Conservation (phyloP, 441 rosid species). For the Euphorbia corollata region DNA sequence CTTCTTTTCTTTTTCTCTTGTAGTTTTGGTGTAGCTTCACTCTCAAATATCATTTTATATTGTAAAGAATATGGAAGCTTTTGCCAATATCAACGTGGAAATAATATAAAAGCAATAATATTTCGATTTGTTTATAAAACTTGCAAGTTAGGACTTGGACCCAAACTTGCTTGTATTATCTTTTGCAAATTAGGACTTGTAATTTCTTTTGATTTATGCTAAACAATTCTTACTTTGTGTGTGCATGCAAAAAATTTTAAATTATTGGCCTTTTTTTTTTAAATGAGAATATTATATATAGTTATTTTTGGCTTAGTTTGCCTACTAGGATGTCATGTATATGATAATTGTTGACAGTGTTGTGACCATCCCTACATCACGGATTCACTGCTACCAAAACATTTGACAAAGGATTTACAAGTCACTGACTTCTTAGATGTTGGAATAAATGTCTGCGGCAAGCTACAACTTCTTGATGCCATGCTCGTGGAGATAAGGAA, state of each 20-base stretch:
- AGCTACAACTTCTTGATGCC: conserved; percentile 64
- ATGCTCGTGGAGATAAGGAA: conserved; percentile 61
- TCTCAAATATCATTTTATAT: not conserved
- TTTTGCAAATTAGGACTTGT: too few relatives aligned
- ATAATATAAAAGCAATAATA: not conserved
- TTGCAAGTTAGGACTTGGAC: conserved; percentile 1
- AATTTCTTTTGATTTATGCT: too few relatives aligned
- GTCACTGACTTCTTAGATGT: conserved; percentile 44
- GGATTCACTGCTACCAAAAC: conserved; percentile 39
- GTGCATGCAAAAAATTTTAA: not conserved
- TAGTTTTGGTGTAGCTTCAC: not conserved
- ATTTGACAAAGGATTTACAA: conserved; percentile 33
- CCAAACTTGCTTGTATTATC: too few relatives aligned
- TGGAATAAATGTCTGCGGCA: conserved; percentile 89
- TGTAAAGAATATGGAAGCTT: not conserved
- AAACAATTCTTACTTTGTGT: too few relatives aligned
- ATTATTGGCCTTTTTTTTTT: not conserved
- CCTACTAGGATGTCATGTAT: conserved; percentile 6
- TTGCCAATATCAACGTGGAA: not conserved
- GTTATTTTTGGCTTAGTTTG: not conserved
- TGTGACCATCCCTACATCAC: conserved; percentile 82
- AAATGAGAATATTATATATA: too few relatives aligned
- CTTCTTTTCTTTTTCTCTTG: not conserved
- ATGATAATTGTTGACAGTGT: conserved; percentile 53
- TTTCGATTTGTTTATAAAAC: conserved; percentile 14